Conservation (phyloP, 139 green algal species). For the Choricystis sp. region DNA sequence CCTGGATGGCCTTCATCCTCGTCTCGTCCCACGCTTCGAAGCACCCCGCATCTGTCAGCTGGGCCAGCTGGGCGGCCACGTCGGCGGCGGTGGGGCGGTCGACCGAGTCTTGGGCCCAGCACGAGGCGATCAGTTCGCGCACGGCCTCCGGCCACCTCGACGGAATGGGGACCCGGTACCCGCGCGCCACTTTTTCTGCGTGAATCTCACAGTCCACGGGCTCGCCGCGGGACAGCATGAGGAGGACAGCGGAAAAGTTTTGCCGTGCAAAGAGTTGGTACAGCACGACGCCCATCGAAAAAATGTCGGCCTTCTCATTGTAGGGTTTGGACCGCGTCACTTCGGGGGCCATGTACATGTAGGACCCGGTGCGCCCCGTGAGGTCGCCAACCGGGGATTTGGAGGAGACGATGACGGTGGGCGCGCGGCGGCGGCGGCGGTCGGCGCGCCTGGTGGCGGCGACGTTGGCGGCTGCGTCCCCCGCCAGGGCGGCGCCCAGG, state of each 20-base stretch:
- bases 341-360: conserved; percentile 15
- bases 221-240: background rate
- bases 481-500: too few relatives aligned
- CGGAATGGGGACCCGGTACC: conserved; percentile 5
- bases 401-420: background rate
- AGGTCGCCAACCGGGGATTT: conserved; percentile 3
- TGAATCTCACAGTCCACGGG: background rate
- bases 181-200: conserved; percentile 2
- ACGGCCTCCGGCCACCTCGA: background rate
- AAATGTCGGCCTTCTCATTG: conserved; percentile 12
- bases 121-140: conserved; percentile 7
- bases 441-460: background rate
- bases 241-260: background rate
- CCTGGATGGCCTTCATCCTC: background rate
- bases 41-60: background rate
- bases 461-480: too few relatives aligned
- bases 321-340: conserved; percentile 5
- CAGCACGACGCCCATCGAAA: background rate
- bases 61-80: background rate
- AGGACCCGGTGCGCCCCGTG: conserved; percentile 10
- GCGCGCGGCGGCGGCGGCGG: too few relatives aligned
- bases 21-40: background rate
- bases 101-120: conserved; percentile 2
- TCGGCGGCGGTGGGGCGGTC: conserved; percentile 3
- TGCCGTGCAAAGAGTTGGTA: background rate